Percentiles rank a stretch among this genome's conserved stretches.
These are phyloP conservation scores for Gaertneriomyces sp. DNA, from an alignment of 192 early-diverging fungal genomes.

Conservation along the genomic window DNA sequence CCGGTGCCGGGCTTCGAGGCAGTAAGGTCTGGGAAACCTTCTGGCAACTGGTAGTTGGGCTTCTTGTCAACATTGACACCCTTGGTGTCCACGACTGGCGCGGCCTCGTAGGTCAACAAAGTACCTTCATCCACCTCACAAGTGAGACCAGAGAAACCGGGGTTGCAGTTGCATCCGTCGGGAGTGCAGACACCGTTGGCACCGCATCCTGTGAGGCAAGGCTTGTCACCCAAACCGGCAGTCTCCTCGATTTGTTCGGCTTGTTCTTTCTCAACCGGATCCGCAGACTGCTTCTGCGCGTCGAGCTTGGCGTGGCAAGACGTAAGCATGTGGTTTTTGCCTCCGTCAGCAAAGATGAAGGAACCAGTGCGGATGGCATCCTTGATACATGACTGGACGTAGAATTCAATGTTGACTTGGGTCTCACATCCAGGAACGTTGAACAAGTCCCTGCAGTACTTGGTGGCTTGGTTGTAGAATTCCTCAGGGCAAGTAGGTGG, in stretches of 20 bases:
- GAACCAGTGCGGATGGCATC: slow-evolving; percentile 16
- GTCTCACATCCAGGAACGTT: slow-evolving; percentile 6
- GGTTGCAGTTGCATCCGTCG: slow-evolving; percentile 18
- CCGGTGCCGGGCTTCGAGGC: no score
- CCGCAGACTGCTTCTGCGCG: not conserved
- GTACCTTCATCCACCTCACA: slow-evolving; percentile 7
- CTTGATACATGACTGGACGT: slow-evolving; percentile 18
- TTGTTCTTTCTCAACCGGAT: not conserved
- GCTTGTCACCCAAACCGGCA: slow-evolving; percentile 7
- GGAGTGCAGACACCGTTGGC: slow-evolving; percentile 13
- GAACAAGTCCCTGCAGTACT: slow-evolving; percentile 11
- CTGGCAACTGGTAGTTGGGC: no score
- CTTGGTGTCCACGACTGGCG: not conserved
- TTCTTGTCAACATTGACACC: slow-evolving; percentile 1
- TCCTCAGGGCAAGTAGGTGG: slow-evolving; percentile 14
- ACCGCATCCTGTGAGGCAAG: slow-evolving; percentile 15
- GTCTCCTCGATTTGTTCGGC: not conserved
- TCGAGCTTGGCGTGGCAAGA: slow-evolving; percentile 20
- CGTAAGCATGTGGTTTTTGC: slow-evolving; percentile 13
- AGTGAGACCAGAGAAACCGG: slow-evolving; percentile 9
- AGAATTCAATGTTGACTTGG: slow-evolving; percentile 6
- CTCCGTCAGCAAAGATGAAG: slow-evolving; percentile 18
- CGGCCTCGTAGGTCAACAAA: slow-evolving; percentile 4
- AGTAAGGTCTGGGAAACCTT: no score
- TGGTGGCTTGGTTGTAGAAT: slow-evolving; percentile 24